Base-by-base conservation (phyloP, 768 basidiomycete genomes). In the Mycena galericulata region DNA sequence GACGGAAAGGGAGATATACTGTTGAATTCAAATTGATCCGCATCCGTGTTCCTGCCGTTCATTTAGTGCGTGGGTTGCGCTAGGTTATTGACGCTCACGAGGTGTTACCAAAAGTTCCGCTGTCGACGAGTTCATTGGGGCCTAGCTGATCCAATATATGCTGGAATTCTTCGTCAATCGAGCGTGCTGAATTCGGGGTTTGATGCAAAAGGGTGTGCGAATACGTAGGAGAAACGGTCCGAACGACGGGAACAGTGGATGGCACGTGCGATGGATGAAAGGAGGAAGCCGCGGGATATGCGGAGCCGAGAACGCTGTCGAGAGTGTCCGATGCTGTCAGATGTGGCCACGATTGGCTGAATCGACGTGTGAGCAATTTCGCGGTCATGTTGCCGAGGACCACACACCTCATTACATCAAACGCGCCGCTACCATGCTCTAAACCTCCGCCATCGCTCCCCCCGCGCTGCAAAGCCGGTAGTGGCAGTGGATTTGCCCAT, bases 1-100 rank as follows among this genome's bases (percentile, higher is more conserved):
- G 58, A 60, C 20, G 58, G 58, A n/a, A 47, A 17, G 59, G 46
- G 22, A 61, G 46, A 61, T n/a, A 61, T 41, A 45, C 43, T 58
- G 41, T 45, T 22, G n/a, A 58, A 58, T 18, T 58, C 56, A 29
- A 58, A 55, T 55, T 55, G 54, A 36, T 36, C 36, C 38, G 43
- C 43, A 26, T 26, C 26, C 29, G 50, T 30, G 34, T 55, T 55
- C 54, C 54, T 55, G 54, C 41, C 10, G 55, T 1, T 18, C 43
- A 57, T 43, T 57, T 11, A 57, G 55, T 27, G 20, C 40, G 24
- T 27, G 40, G 27, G 41, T 18, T 27, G 36, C 24, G 41, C 24
- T n/a, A 41, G 17, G 55, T 57, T 51, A n/a, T 51, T 29, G 51
- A 36, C 27, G 51, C 51, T 53, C 51, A 53, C 51, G 32, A 53